phyloP scores from a whole-genome alignment of 1,284 basidiomycete species.

The Volvariella volvacea region DNA sequence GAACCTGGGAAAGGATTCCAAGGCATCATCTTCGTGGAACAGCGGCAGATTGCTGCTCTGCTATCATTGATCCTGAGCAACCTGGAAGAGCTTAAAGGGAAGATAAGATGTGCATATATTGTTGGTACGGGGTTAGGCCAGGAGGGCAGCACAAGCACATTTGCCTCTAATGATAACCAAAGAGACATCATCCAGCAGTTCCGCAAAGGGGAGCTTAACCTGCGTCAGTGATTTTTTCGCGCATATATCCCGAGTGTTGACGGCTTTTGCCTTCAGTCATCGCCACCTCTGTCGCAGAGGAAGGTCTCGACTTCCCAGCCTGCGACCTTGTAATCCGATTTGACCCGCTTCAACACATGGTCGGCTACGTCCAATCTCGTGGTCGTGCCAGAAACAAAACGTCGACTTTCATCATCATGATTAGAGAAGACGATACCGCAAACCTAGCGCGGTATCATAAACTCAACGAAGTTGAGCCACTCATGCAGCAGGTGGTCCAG shows the following conservation, averaged over 20 bases:
- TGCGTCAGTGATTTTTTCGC: conserved; percentile 41
- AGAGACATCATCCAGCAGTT: conserved; percentile 63
- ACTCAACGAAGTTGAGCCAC: conserved; percentile 55
- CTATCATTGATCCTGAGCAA: conserved; percentile 58
- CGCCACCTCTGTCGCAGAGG: conserved; percentile 82
- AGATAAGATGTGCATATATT: conserved; percentile 56
- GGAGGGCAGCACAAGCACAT: conserved; percentile 39
- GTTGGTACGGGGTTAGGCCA: conserved; percentile 58
- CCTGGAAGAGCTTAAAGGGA: conserved; percentile 47
- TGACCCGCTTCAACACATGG: conserved; percentile 70
- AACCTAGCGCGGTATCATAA: conserved; percentile 51
- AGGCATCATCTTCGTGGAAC: conserved; percentile 79
- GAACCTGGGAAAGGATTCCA: conserved; percentile 40
- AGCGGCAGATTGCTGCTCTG: conserved; percentile 70
- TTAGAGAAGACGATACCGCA: conserved; percentile 49
- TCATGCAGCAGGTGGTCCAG: conserved; percentile 57
- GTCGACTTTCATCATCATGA: conserved; percentile 77
- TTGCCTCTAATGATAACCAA: conserved; percentile 33
- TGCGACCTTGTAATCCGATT: conserved; percentile 83
- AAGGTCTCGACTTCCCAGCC: conserved; percentile 81
- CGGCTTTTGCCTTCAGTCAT: conserved; percentile 45
- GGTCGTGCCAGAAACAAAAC: conserved; percentile 72
- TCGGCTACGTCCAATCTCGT: conserved; percentile 78
- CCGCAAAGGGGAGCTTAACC: conserved; percentile 56
- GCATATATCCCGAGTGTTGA: conserved; percentile 3